Base-by-base conservation (phyloP, 768 basidiomycete species). In the Tulasnella sp. region DNA sequence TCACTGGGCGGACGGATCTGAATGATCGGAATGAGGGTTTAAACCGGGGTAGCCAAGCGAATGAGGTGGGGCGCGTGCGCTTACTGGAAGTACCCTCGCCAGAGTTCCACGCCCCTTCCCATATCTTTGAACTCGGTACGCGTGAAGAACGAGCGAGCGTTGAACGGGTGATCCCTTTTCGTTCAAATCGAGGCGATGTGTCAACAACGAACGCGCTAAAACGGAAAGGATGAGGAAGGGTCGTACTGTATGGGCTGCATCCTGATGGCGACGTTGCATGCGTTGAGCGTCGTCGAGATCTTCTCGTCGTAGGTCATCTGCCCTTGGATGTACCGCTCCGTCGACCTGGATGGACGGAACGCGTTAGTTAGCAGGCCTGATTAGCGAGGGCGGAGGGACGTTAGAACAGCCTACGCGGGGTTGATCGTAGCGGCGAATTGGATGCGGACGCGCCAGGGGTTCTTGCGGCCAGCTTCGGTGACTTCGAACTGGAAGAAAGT, bases 81-180 rank as follows among this genome's bases (percentile, higher is more conserved):
- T 34, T 69, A 79, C 77, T 92, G 91, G 79, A 93, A 92, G 71
- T 90, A 91, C 0, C 91, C 91, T 2, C 91, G 84, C 90, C 90
- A 90, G 0, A 91, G 82, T 14, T 86, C 84, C 4, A 93, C 82
- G 0, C 92, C 69, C 47, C 91, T 0, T 0, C 90, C 82, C 6
- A 83, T 82, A 35, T 79, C 76, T 62, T 81, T 83, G 9, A 80
- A 83, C 67, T 87, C 89, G 0, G 79, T 77, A 26, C 85, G 79
- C 0, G 88, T 89, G 78, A 88, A 93, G 80, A 93, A 92, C 0
- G 89, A 90, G 0, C 90, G 85, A 7, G 87, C 84, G 69, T 91
- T 89, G 82, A 88, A 90, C 0, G 91, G 90, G 72, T 88, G 87
- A 22, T 83, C 83, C 32, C 77, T 78, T 62, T n/a, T n/a, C n/a